Conservation (phyloP, 1,284 basidiomycete genomes). For the Ganoderma lucidum region DNA sequence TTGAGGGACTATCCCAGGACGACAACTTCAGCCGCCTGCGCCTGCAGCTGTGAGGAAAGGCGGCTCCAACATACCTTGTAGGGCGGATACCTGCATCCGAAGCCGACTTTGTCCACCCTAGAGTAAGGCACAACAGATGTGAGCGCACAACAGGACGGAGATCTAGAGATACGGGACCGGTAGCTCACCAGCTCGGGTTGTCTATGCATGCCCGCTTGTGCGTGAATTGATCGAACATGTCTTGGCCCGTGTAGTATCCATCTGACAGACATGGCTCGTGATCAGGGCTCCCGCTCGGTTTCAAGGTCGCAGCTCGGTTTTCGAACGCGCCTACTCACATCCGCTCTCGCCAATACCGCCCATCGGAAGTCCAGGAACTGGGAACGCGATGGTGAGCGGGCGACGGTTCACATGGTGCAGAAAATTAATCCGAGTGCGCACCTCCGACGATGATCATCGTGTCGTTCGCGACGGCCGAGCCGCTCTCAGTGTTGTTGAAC, state of each 20-base stretch:
- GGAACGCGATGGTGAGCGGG: too few species aligned
- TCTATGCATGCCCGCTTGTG: conserved; percentile 6
- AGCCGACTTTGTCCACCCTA: conserved; percentile 9
- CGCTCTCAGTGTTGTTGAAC: conserved; percentile 9
- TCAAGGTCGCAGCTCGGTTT: too few species aligned
- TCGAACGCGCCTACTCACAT: neutral
- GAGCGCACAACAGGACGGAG: neutral
- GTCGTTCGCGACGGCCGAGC: conserved; percentile 6
- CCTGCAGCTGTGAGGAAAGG: too few species aligned
- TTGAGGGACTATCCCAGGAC: conserved; percentile 2
- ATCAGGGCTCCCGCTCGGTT: too few species aligned
- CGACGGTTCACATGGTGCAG: too few species aligned
- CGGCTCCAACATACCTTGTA: conserved; percentile 6
- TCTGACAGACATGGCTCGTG: neutral
- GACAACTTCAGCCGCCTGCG: neutral
- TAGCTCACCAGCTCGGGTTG: conserved; percentile 12
- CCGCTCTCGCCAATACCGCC: conserved; percentile 6
- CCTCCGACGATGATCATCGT: conserved; percentile 10
- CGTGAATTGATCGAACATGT: conserved; percentile 14
- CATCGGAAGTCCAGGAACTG: conserved; percentile 7
- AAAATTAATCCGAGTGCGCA: too few species aligned
- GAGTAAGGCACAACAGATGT: neutral
- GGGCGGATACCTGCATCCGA: conserved; percentile 11
- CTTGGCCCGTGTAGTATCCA: conserved; percentile 12
- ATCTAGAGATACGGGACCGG: too few species aligned